A percentile compares a stretch with the other conserved stretches of the same genome.
phyloP scores from a whole-genome alignment of 2,329 filamentous ascomycete genomes.

The Paecilomyces niveus region DNA sequence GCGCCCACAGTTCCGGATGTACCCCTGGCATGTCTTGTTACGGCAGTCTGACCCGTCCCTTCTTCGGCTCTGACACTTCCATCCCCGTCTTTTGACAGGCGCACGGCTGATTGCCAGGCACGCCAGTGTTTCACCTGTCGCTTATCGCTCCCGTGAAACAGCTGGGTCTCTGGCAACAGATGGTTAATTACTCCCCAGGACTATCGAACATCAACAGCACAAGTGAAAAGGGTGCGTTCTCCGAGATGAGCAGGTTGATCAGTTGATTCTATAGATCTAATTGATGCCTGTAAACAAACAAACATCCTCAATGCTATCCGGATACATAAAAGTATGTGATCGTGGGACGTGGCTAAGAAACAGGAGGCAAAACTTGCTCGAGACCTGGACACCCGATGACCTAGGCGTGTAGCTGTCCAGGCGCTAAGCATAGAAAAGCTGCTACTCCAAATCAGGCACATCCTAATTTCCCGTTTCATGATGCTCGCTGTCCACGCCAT shows the following conservation, averaged over 20 bases:
- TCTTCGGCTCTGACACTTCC: neutral
- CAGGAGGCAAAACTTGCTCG: neutral
- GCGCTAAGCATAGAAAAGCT: neutral
- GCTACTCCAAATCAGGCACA: neutral
- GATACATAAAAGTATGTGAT: neutral
- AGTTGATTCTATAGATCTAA: neutral
- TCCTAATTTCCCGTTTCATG: neutral
- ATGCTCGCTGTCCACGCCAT: neutral
- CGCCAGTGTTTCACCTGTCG: constrained; percentile 17
- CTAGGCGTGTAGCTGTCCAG: neutral
- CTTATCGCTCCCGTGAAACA: neutral
- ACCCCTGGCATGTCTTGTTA: neutral
- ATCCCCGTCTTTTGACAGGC: constrained; percentile 2
- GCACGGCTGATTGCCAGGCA: constrained; percentile 7
- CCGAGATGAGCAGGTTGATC: neutral
- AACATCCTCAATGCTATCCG: neutral
- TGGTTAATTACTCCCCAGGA: neutral
- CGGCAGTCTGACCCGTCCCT: too few species aligned
- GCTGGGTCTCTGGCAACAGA: constrained; percentile 11
- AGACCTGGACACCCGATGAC: neutral
- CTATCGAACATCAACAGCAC: neutral
- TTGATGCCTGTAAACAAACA: neutral
- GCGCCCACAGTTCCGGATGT: neutral
- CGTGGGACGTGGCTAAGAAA: neutral
- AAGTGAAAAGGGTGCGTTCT: neutral